These are phyloP conservation scores for Ceratocystis diversiconidia DNA, from an alignment of 2,329 filamentous ascomycete species.

Conservation along the genomic window DNA sequence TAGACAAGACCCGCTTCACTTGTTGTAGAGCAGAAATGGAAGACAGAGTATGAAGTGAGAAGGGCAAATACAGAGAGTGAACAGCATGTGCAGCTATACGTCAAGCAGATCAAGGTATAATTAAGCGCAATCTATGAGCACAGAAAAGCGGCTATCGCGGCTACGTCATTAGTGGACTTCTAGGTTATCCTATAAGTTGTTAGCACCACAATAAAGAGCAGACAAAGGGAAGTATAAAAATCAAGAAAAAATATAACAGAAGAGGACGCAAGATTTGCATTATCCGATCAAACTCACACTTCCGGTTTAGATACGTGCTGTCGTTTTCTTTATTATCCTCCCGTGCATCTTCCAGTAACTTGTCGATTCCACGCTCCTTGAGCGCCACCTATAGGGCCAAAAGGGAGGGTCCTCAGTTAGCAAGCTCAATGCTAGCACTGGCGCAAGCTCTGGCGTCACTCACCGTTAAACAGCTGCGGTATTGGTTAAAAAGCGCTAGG, in stretches of 20 bases:
- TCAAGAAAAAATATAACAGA: too few relatives aligned
- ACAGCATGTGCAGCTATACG: too few relatives aligned
- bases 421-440: neutral
- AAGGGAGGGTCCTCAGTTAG: neutral
- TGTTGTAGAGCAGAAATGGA: too few relatives aligned
- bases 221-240: neutral
- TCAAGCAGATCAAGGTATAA: too few relatives aligned
- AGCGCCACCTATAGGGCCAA: conserved; percentile 51
- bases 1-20: too few relatives aligned
- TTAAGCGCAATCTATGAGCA: too few relatives aligned
- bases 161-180: too few relatives aligned
- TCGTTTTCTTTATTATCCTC: conserved; percentile 86
- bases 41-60: too few relatives aligned
- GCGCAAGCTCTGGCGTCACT: conserved; percentile 22
- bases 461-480: conserved; percentile 75
- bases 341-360: conserved; percentile 78
- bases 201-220: neutral
- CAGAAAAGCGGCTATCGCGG: too few relatives aligned
- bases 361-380: conserved; percentile 81
- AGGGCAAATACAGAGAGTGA: too few relatives aligned
- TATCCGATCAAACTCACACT: conserved; percentile 24
- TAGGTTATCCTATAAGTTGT: too few relatives aligned
- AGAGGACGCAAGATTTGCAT: neutral
- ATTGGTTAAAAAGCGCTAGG: conserved; percentile 70
- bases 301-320: conserved; percentile 30